Evolutionary conservation across 1,284 basidiomycete species (phyloP), one percentile per base, ranked within the genome.

Genomic region (Cryptococcus sp.): DNA sequence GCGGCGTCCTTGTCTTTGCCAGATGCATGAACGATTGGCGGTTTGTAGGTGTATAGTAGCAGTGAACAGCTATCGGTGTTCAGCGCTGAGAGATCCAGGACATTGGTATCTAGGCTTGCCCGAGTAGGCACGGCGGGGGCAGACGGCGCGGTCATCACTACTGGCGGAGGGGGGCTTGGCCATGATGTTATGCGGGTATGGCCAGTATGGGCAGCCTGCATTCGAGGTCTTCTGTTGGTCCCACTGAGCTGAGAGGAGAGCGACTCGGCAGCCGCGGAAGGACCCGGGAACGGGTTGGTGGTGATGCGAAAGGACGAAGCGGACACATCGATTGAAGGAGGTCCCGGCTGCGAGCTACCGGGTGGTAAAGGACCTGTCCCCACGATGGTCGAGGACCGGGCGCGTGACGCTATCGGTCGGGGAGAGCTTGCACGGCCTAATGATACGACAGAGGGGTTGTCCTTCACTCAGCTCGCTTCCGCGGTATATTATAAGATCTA

Each of bases 11-110:
- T 1, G 50, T 47, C 6, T 47, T 38, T 19, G 55, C 63, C 22
- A 17, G 7, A 27, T 17, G 47, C 22, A 56, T 53, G 17, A 52
- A 42, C 10, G 15, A 50, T 15, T 30, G 48, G 13, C 11, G 73
- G 70, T 39, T 64, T 67, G 61, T 76, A 76, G 3, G 73, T 77
- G 58, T 76, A 74, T 25, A 75, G 48, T 22, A 57, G 53, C 17
- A 67, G 57, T 5, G 64, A 56, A 20, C 50, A 55, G 19, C 52
- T 56, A 20, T 63, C 61, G 38, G 43, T 56, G 39, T 68, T 55
- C 1, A 52, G 50, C 0, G 54, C 43, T 2, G 58, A 57, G 7
- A 57, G 22, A 39, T 61, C 60, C 22, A 58, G 41, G 2, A 62
- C 41, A 22, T n/a, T 35, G 7, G 50, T 53, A 45, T 67, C 68